A percentile compares a stretch with the other conserved stretches of the same genome.
Conservation (phyloP, 2,329 filamentous ascomycete species). For the Didymosphaeria variabile region DNA sequence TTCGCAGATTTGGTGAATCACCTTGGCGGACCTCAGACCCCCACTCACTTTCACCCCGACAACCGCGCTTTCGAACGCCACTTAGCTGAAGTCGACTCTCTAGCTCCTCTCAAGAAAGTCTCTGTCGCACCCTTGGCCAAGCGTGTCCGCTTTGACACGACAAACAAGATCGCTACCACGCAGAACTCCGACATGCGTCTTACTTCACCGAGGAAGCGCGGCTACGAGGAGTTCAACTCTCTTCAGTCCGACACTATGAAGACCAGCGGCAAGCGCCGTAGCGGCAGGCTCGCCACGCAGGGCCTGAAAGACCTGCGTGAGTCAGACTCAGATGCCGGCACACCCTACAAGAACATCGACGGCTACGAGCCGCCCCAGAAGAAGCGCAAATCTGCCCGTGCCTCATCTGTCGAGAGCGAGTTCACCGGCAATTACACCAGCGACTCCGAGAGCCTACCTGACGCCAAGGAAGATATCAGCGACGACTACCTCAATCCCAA, state of each 20-base stretch:
- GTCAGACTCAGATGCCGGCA: conserved; percentile 1
- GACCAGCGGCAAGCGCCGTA: conserved; percentile 8
- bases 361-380: not conserved
- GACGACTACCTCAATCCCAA: conserved; percentile 1
- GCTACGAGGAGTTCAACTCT: not conserved
- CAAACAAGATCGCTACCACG: not conserved
- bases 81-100: not conserved
- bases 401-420: conserved; percentile 16
- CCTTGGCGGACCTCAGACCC: conserved; percentile 22
- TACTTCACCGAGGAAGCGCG: not conserved
- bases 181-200: conserved; percentile 2
- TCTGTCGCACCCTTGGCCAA: not conserved
- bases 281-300: conserved; percentile 13
- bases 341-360: not conserved
- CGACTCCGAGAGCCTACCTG: not conserved
- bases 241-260: no score
- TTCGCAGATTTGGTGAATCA: conserved; percentile 27
- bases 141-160: not conserved
- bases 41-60: conserved; percentile 22
- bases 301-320: not conserved
- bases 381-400: conserved; percentile 9
- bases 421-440: not conserved
- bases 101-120: not conserved
- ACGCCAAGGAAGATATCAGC: not conserved
- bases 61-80: conserved; percentile 17